Conservation (phyloP, 768 basidiomycete species). For the Suillus paluster region DNA sequence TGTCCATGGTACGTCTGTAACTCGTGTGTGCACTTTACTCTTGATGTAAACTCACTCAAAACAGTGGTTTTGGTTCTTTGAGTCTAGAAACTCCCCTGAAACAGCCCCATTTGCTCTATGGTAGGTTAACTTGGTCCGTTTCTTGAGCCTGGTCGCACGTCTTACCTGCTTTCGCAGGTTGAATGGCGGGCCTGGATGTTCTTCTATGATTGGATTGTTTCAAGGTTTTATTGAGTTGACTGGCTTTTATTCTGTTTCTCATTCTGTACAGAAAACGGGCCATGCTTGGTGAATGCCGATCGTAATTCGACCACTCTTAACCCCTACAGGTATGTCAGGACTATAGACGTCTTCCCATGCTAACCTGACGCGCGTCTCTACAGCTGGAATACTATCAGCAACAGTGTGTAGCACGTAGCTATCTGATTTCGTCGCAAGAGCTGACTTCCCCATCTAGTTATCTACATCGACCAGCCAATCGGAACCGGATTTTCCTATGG, state of each 20-base stretch:
- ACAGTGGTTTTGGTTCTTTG: constrained; percentile 81
- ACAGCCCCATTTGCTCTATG: constrained; percentile 71
- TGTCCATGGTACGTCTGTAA: constrained; percentile 57
- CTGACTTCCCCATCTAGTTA: constrained; percentile 44
- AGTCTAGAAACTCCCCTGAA: constrained; percentile 59
- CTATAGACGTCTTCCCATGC: not conserved
- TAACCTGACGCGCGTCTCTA: not conserved
- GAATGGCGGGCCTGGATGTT: constrained; percentile 66
- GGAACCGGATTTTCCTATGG: constrained; percentile 70
- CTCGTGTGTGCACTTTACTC: not conserved
- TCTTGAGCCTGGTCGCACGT: not conserved
- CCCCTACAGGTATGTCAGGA: constrained; percentile 53
- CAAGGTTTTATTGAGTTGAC: constrained; percentile 44
- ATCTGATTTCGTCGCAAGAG: not conserved
- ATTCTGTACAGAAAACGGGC: constrained; percentile 56
- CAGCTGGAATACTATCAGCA: constrained; percentile 73
- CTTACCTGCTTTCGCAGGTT: constrained; percentile 38
- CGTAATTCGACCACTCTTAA: constrained; percentile 56
- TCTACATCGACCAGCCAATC: constrained; percentile 74
- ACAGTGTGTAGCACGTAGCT: constrained; percentile 46
- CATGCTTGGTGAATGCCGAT: constrained; percentile 62
- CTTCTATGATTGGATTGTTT: constrained; percentile 68
- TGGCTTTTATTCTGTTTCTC: not conserved
- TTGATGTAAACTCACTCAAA: not conserved
- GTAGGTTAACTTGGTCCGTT: constrained; percentile 30